Conservation (phyloP, 768 basidiomycete genomes). For the Amyloporia xantha region DNA sequence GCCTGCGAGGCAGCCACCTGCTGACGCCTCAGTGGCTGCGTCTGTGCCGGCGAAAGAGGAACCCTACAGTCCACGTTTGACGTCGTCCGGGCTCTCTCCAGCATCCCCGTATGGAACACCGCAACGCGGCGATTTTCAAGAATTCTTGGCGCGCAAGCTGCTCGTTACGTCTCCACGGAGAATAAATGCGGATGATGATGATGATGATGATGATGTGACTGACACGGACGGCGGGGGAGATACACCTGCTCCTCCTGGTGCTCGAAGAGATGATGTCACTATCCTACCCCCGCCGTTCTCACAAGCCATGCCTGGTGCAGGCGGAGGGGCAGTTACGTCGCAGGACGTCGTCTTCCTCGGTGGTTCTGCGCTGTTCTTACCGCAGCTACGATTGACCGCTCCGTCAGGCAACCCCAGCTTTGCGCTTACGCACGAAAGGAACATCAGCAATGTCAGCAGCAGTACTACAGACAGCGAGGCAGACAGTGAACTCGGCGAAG, state of each 20-base stretch:
- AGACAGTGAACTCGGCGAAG: conserved; percentile 14
- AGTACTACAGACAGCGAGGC: conserved; percentile 18
- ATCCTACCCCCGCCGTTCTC: conserved; percentile 21
- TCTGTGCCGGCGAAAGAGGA: conserved; percentile 18
- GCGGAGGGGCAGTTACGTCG: background rate
- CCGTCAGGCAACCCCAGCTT: background rate
- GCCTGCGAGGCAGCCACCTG: conserved; percentile 27
- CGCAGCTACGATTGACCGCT: conserved; percentile 16
- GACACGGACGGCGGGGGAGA: conserved; percentile 20
- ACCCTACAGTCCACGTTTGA: conserved; percentile 29
- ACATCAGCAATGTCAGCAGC: conserved; percentile 15
- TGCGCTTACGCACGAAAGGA: conserved; percentile 2
- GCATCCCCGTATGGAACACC: conserved; percentile 39
- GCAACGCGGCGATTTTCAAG: conserved; percentile 36
- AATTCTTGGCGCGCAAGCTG: conserved; percentile 45
- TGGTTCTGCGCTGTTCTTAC: conserved; percentile 22
- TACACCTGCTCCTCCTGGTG: conserved; percentile 13
- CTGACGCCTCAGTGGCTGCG: conserved; percentile 15
- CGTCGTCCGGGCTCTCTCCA: conserved; percentile 50
- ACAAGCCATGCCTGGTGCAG: background rate
- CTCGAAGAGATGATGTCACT: background rate
- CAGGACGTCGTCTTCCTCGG: conserved; percentile 22
- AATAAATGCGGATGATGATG: conserved; percentile 13
- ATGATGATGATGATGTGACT: conserved; percentile 7
- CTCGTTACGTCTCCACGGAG: conserved; percentile 36